Evolutionary conservation across 2,329 filamentous ascomycete species (phyloP), one percentile per base, ranked within the genome.

Genomic region (Penicillium polonicum): DNA sequence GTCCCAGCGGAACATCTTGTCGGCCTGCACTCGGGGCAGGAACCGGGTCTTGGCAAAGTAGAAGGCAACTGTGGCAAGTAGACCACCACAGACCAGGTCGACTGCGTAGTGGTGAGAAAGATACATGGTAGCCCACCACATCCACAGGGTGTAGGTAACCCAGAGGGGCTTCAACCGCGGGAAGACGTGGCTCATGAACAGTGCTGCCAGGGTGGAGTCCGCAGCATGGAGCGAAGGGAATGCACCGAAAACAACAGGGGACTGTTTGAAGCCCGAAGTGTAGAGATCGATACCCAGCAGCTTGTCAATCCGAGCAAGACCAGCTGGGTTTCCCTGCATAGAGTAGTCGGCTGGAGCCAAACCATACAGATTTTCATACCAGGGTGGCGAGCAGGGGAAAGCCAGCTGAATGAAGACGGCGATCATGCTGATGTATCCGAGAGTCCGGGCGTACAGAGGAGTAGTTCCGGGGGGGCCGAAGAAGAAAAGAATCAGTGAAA

Each of bases 41-140:
- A 91, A 96, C 58, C 87, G 86, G 42, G 88, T 84, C 71, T 90
- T 90, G 56, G 89, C 85, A 60, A 91, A 85, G 77, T 93, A 96
- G 81, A 91, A 97, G 58, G 89, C 86, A 50, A 89, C 80, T 13
- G 88, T 88, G 25, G 91, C 89, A 59, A 91, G 76, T 50, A 96
- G 80, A 72, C 88, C 91, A 65, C 93, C 93, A 36, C 85, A 91
- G 27, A 97, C 91, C 50, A 97, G 82, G 74, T 97, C 93, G 41
- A 97, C 89, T 33, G 92, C 93, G 73, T 97, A 97, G 79, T 97
- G 93, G 77, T 97, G 93, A 70, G 91, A 95, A 52, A 97, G 85
- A 72, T 97, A 97, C 91, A 97, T 96, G 66, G 93, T 97, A 13
- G 92, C 90, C 92, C 93, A 97, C 90, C 92, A 97, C 69, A 97